A percentile compares a stretch with the other conserved stretches of the same genome.
Conservation (phyloP, 2,329 filamentous ascomycete species). For the Amauroascus niger region DNA sequence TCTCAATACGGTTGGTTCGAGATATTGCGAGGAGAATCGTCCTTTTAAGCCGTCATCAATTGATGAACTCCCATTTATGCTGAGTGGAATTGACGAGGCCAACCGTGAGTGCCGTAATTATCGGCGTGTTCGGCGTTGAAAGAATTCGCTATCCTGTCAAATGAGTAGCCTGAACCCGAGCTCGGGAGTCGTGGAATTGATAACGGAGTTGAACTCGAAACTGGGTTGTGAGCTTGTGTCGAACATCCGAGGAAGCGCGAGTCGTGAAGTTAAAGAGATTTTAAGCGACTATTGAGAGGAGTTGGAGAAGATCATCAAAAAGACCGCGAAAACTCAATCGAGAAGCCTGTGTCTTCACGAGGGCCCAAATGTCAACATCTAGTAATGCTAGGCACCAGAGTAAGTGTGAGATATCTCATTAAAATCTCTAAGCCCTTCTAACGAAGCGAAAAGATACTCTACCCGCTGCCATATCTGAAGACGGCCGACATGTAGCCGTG, state of each 20-base stretch:
- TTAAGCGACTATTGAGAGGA: neutral
- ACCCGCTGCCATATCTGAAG: slow-evolving; percentile 6
- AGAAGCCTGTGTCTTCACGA: neutral
- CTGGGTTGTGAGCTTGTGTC: no score
- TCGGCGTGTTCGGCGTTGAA: no score
- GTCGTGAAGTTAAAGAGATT: neutral
- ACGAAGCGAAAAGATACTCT: slow-evolving; percentile 4
- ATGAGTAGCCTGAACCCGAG: no score
- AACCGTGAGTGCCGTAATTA: no score
- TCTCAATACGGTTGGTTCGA: no score
- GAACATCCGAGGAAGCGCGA: neutral
- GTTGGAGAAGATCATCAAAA: neutral
- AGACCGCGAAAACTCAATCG: neutral
- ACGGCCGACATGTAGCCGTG: slow-evolving; percentile 11
- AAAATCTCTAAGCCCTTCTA: neutral
- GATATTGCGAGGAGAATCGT: no score
- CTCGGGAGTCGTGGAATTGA: no score
- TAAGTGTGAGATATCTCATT: neutral
- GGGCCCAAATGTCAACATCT: neutral
- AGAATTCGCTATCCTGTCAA: no score
- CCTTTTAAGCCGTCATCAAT: no score
- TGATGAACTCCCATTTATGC: no score
- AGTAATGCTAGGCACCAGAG: neutral
- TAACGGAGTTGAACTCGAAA: no score
- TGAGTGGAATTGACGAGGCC: no score